Evolutionary conservation across 140 eudicot genomes (phyloP), one percentile per base, ranked within the genome.

Genomic region (Oenanthe javanica): DNA sequence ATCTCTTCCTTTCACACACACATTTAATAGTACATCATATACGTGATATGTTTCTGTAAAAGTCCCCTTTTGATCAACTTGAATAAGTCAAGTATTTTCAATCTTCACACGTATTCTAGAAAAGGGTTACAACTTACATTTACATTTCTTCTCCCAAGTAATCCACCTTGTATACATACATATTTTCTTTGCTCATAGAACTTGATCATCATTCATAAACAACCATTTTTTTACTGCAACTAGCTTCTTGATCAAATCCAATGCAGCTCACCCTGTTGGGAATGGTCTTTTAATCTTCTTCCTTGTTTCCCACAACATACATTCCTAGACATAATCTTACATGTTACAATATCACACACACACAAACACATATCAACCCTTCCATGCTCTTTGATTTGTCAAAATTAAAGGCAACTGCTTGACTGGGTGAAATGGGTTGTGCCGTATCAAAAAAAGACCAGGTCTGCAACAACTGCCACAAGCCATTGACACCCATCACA

Each of bases 391-490:
- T 36, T 70, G 9, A 31, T 43, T 7, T 38, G 42, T 6, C 52
- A 19, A 72, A 70, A 5, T 15, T 9, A 4, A 72, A 38, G 9
- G 1, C 16, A 12, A 2, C 23, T 21, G 0, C 6, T 43, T 43
- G 38, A 18, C 19, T 45, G 31, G 50, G 0, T 13, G 0, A 45
- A 69, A 92, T 92, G 97, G 97, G 97, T 63, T 92, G 97, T 61
- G 90, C 88, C 1, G 78, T 86, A 16, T 94, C 98, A 55, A 94
- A 94, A 84, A 81, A 83, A n/a, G 78, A 48, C 80, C 74, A 87
- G 50, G 90, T 87, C 9, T 92, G 98, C 89, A 81, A 83, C 81
- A 91, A 83, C 23, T 92, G 97, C 83, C 75, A 83, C 47, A 86
- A 45, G 77, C 21, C 77, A 9, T 46, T 73, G 25, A 4, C 97